These are phyloP conservation scores for Withania somnifera DNA, from an alignment of 305 asterid species.

Conservation along the genomic window DNA sequence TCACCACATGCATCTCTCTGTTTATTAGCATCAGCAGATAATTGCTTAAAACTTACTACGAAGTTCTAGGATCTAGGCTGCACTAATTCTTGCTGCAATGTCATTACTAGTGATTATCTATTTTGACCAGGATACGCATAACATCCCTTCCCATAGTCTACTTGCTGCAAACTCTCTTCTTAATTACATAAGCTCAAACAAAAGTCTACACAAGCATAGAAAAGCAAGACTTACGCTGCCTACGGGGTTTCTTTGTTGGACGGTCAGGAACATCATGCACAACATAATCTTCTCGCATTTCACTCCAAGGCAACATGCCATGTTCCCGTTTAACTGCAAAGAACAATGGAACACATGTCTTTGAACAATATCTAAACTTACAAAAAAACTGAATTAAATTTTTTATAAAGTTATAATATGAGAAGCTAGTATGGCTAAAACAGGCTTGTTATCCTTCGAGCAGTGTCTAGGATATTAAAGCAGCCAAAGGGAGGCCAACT, in stretches of 20 bases:
- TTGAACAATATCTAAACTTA: neutral
- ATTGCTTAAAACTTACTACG: neutral
- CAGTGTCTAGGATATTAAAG: neutral
- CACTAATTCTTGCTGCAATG: neutral
- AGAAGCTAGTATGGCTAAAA: neutral
- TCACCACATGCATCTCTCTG: neutral
- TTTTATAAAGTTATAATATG: neutral
- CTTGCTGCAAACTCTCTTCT: neutral
- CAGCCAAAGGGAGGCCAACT: neutral
- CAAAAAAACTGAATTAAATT: neutral
- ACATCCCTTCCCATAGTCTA: neutral
- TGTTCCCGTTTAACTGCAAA: slow-evolving; percentile 27
- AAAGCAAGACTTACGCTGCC: slow-evolving; percentile 44
- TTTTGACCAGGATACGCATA: neutral
- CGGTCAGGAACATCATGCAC: slow-evolving; percentile 21
- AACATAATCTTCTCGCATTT: slow-evolving; percentile 14
- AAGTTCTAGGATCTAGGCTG: neutral
- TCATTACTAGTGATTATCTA: neutral
- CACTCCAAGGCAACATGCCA: slow-evolving; percentile 23
- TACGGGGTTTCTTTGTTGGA: slow-evolving; percentile 37
- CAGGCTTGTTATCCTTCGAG: neutral
- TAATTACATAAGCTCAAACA: neutral
- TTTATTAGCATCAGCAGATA: neutral
- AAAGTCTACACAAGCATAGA: slow-evolving; percentile 2
- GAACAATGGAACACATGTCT: neutral